These are phyloP conservation scores for Dalbergia oliveri DNA, from an alignment of 306 rosid genomes.

Conservation along the genomic window DNA sequence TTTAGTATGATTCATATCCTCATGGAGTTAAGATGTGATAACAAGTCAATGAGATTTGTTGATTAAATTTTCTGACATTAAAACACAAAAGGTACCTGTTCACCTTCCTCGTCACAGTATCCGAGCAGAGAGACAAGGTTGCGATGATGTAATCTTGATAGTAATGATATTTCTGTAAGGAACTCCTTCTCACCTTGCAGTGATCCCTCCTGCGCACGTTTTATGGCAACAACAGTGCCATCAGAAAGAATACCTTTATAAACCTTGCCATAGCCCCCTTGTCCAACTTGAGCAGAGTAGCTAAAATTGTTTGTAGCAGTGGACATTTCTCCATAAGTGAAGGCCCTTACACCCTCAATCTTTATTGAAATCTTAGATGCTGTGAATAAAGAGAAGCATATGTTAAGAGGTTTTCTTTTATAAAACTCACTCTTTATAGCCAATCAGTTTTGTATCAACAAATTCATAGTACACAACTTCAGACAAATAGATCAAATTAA, in stretches of 20 bases:
- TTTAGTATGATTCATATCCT: constrained; percentile 13
- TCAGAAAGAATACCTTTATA: constrained; percentile 74
- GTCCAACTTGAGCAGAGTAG: constrained; percentile 71
- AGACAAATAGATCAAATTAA: constrained; percentile 15
- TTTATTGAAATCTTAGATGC: constrained; percentile 65
- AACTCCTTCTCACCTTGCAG: constrained; percentile 91
- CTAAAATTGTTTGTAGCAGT: constrained; percentile 73
- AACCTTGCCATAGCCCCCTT: constrained; percentile 90
- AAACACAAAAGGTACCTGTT: constrained; percentile 64
- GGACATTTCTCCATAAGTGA: constrained; percentile 69
- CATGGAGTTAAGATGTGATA: not conserved
- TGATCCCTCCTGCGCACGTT: constrained; percentile 88
- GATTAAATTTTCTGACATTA: constrained; percentile 31
- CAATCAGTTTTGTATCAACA: constrained; percentile 15
- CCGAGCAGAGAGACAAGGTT: constrained; percentile 86
- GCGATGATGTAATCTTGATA: constrained; percentile 86
- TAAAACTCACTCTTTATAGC: constrained; percentile 19
- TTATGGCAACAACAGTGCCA: constrained; percentile 76
- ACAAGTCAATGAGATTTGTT: not conserved
- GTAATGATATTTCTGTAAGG: constrained; percentile 81
- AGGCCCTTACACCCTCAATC: constrained; percentile 75
- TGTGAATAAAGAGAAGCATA: constrained; percentile 51
- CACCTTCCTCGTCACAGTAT: constrained; percentile 83
- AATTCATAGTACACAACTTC: constrained; percentile 16
- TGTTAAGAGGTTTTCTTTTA: constrained; percentile 24